Evolutionary conservation across 257 asterid genomes (phyloP), one percentile per base, ranked within the genome.

Genomic region (Pogostemon cablin): DNA sequence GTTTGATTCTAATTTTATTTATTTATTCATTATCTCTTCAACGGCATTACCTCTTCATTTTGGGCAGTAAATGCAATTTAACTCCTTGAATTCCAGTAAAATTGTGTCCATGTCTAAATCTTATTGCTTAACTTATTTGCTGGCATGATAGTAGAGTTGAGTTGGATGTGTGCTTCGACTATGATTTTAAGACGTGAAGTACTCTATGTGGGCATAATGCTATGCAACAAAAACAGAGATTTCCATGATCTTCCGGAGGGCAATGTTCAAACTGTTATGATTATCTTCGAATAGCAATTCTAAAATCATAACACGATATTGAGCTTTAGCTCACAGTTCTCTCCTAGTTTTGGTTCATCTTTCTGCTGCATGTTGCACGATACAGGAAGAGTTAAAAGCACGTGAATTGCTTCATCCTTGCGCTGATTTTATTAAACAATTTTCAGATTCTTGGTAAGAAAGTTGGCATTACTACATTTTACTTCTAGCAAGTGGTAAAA

Each of bases 401-500:
- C 25, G 5, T 49, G 46, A 34, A 37, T 43, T n/a, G 12, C 37
- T 60, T 3, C 4, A 52, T 66, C 69, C 20, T 55, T 49, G 0
- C 32, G 42, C 46, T 65, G 47, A 74, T 61, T 69, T 46, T 2
- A 3, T 25, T 53, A 25, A 25, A 3, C 65, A 9, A 59, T 61
- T 71, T 85, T 77, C 87, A 86, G 95, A 71, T 67, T 81, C 77
- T 90, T 12, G 96, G 98, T 92, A 81, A 86, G 82, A 43, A 43
- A 41, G 64, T 62, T 42, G 50, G 11, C 48, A 7, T 44, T 6
- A 25, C 50, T 61, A 43, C 39, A 38, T 58, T 44, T 61, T 12
- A 32, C 17, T 8, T 58, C 35, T 43, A 61, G 25, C 7, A 44
- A 7, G 64, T 57, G 61, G 20, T 34, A 52, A 65, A 70, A 47